Evolutionary conservation across 805 yeast genomes (phyloP).

Genomic region (Metschnikowia baotianmanensis): DNA sequence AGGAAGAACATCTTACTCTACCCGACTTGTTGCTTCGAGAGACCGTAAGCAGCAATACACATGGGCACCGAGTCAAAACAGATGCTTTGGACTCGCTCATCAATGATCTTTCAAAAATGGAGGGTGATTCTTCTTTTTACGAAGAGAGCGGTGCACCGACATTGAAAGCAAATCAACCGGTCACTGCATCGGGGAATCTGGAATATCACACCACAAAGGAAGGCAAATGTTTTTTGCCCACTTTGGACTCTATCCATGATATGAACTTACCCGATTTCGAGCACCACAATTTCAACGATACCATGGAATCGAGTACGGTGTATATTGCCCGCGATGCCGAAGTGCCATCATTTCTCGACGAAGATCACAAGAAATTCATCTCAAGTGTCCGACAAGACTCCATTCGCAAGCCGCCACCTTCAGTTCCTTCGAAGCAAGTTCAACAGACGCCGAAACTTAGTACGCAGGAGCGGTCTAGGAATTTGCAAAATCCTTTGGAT

Average conservation of each 20-base stretch:
- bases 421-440: not conserved
- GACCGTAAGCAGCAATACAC: conserved; percentile 7
- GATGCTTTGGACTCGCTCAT: conserved; percentile 39
- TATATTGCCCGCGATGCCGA: not conserved
- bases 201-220: conserved; percentile 5
- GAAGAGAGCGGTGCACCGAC: conserved; percentile 1
- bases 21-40: not conserved
- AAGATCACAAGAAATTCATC: conserved; percentile 13
- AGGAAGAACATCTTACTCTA: not conserved
- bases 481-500: too few relatives aligned
- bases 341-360: conserved; percentile 1
- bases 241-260: conserved; percentile 24
- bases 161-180: not conserved
- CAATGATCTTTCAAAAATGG: conserved; percentile 30
- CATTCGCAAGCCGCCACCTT: conserved; percentile 39
- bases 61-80: conserved; percentile 19
- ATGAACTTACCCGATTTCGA: conserved; percentile 31
- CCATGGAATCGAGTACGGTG: not conserved
- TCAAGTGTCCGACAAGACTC: conserved; percentile 21
- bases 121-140: conserved; percentile 9
- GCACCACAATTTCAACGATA: conserved; percentile 16
- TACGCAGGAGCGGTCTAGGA: not conserved
- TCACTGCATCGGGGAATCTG: conserved; percentile 4
- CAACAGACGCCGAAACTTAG: not conserved
- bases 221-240: conserved; percentile 19